A percentile compares a stretch with the other conserved stretches of the same genome.
Conservation (phyloP, 441 rosid genomes). For the Pelargonium myrrhifolium region DNA sequence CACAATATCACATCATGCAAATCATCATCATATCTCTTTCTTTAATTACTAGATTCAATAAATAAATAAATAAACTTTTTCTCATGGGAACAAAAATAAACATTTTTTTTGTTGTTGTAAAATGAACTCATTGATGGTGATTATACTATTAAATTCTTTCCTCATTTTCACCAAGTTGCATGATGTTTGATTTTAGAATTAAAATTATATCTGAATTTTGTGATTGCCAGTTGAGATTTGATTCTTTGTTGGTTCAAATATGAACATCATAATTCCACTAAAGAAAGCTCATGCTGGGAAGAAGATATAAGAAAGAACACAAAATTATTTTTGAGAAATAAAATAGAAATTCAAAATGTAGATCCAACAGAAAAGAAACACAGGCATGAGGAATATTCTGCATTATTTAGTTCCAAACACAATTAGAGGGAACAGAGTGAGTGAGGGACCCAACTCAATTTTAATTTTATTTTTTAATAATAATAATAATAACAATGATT, state of each 20-base stretch:
- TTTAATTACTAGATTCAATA: not conserved
- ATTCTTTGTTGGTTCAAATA: not conserved
- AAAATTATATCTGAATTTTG: not conserved
- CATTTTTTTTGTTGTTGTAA: too few relatives aligned
- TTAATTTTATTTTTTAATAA: not conserved
- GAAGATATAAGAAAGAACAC: not conserved
- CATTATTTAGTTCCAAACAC: not conserved
- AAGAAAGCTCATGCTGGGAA: too few relatives aligned
- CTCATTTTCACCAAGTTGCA: not conserved
- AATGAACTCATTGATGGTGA: too few relatives aligned
- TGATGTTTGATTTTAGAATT: not conserved
- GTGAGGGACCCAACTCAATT: not conserved
- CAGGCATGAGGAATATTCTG: not conserved
- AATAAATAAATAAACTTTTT: too few relatives aligned
- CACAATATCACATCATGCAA: not conserved
- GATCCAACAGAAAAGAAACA: conserved; percentile 1
- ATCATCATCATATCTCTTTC: not conserved
- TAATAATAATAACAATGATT: not conserved
- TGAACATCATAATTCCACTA: not conserved
- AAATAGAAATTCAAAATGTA: not conserved
- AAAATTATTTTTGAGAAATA: too few relatives aligned
- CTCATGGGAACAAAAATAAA: not conserved
- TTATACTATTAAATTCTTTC: too few relatives aligned
- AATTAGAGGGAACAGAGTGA: conserved; percentile 1
- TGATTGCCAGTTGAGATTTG: not conserved